These are phyloP conservation scores for Coniella lustricola DNA, from an alignment of 2,329 filamentous ascomycete genomes.

Conservation along the genomic window DNA sequence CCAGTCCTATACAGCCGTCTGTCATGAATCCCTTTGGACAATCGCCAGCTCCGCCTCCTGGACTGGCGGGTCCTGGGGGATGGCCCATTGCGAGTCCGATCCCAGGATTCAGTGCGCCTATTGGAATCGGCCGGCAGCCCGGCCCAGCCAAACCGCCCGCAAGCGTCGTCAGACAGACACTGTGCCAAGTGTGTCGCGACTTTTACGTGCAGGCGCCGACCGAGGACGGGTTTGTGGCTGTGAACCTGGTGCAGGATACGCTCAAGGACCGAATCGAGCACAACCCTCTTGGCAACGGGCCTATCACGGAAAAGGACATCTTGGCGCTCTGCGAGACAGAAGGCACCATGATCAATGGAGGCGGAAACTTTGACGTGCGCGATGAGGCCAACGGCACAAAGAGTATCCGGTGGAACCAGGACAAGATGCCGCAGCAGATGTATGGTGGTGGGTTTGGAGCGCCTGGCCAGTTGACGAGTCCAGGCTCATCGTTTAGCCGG, in stretches of 20 bases:
- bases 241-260: conserved; percentile 36
- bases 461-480: conserved; percentile 66
- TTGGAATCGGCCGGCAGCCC: conserved; percentile 28
- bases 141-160: conserved; percentile 46
- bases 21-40: conserved; percentile 18
- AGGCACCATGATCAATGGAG: conserved; percentile 78
- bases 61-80: conserved; percentile 33
- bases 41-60: conserved; percentile 37
- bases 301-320: conserved; percentile 58
- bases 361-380: conserved; percentile 73
- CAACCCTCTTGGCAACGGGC: conserved; percentile 30
- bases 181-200: conserved; percentile 72
- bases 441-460: conserved; percentile 43
- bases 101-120: conserved; percentile 25
- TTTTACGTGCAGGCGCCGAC: conserved; percentile 34
- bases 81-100: conserved; percentile 24
- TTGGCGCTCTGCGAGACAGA: conserved; percentile 85
- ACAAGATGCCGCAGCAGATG: conserved; percentile 29
- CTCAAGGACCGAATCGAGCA: conserved; percentile 61
- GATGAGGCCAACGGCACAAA: conserved; percentile 37
- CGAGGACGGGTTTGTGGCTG: conserved; percentile 59
- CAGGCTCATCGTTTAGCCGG: conserved; percentile 34
- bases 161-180: conserved; percentile 64
- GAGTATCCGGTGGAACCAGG: conserved; percentile 43
- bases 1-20: conserved; percentile 20